phyloP scores from a whole-genome alignment of 345 rosid species.

The Linum usitatissimum region DNA sequence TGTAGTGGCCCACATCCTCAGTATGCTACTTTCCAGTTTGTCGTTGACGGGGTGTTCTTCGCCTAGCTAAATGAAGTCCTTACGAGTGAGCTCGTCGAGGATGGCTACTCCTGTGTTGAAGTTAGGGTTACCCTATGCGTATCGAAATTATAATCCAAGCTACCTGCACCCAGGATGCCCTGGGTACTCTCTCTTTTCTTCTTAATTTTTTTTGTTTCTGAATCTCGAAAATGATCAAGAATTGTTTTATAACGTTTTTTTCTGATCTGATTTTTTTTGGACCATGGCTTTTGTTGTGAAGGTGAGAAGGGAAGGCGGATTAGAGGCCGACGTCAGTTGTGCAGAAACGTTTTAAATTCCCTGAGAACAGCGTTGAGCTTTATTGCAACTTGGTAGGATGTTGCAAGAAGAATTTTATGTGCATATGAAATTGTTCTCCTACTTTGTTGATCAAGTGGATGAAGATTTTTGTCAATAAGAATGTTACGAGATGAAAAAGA shows the following conservation, averaged over 20 bases:
- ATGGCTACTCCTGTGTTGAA: conserved; percentile 17
- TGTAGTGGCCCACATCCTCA: neutral
- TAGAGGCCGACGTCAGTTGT: conserved; percentile 77
- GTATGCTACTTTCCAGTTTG: neutral
- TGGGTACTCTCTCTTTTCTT: conserved; percentile 5
- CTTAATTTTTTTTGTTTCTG: neutral
- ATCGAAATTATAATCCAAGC: conserved; percentile 30
- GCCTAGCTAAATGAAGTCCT: neutral
- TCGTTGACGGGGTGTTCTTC: conserved; percentile 1
- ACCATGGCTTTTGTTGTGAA: conserved; percentile 4
- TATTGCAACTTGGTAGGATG: too few species aligned
- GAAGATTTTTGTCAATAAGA: too few species aligned
- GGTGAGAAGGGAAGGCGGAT: conserved; percentile 91
- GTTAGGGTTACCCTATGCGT: conserved; percentile 25
- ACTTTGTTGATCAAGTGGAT: too few species aligned
- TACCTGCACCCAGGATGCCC: conserved; percentile 24
- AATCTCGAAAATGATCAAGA: neutral
- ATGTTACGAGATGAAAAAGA: too few species aligned
- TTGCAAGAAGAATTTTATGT: too few species aligned
- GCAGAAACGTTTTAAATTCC: conserved; percentile 73
- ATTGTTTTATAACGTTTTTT: neutral
- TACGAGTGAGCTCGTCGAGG: neutral
- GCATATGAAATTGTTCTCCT: too few species aligned
- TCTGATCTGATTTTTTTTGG: neutral
- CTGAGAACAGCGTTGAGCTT: conserved; percentile 63